A percentile compares a stretch with the other conserved stretches of the same genome.
These are phyloP conservation scores for Beverwykella pulmonaria DNA, from an alignment of 495 filamentous ascomycete genomes.

Conservation along the genomic window DNA sequence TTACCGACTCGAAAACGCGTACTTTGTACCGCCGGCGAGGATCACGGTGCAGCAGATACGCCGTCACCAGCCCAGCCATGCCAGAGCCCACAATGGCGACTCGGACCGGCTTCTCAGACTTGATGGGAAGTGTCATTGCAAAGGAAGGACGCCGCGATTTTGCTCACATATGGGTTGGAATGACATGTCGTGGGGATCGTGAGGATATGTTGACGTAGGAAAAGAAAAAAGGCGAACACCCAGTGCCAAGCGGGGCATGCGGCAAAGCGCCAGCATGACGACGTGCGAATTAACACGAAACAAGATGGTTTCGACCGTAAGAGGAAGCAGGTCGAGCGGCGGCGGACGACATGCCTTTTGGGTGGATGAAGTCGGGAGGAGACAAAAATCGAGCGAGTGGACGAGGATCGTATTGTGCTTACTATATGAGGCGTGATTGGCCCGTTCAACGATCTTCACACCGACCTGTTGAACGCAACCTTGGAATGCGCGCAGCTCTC, in stretches of 20 bases:
- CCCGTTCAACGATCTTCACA: too few relatives aligned
- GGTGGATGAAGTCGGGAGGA: too few relatives aligned
- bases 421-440: not conserved
- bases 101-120: constrained; percentile 2
- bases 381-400: too few relatives aligned
- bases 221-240: not conserved
- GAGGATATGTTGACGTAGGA: not conserved
- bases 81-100: constrained; percentile 59
- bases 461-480: too few relatives aligned
- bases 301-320: not conserved
- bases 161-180: not conserved
- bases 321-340: too few relatives aligned
- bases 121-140: constrained; percentile 11
- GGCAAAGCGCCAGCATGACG: constrained; percentile 10
- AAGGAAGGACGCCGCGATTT: not conserved
- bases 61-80: constrained; percentile 57
- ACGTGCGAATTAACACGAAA: constrained; percentile 43
- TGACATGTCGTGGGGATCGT: not conserved
- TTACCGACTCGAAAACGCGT: constrained; percentile 55
- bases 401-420: not conserved
- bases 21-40: constrained; percentile 50
- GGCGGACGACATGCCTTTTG: too few relatives aligned
- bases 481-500: too few relatives aligned
- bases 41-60: constrained; percentile 55
- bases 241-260: not conserved